These are phyloP conservation scores for Neurospora cerealis DNA, from an alignment of 495 filamentous ascomycete genomes.

Conservation along the genomic window DNA sequence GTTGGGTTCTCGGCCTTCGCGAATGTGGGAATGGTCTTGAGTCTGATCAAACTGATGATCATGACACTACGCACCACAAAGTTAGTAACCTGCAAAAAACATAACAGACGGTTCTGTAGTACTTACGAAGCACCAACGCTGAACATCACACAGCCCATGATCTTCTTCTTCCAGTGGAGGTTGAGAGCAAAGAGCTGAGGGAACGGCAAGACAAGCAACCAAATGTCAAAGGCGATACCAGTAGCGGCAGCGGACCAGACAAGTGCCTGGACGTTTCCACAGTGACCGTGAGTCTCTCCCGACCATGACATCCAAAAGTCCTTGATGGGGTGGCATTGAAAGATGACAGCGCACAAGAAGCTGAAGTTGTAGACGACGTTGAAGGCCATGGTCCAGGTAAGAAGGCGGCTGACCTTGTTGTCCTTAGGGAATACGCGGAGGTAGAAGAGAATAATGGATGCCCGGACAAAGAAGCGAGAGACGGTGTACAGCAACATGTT, in stretches of 20 bases:
- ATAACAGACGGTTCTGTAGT: background rate
- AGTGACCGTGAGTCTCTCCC: constrained; percentile 13
- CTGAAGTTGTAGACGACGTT: constrained; percentile 27
- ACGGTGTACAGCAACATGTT: constrained; percentile 29
- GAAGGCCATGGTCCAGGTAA: constrained; percentile 21
- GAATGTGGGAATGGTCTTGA: constrained; percentile 22
- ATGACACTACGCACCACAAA: constrained; percentile 10
- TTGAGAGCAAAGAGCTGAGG: constrained; percentile 23
- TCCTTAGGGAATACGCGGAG: constrained; percentile 36
- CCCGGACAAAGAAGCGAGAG: constrained; percentile 29
- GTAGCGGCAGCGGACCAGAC: constrained; percentile 20
- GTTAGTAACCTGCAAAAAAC: background rate
- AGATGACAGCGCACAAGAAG: constrained; percentile 26
- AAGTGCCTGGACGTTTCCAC: constrained; percentile 21
- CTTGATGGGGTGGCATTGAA: constrained; percentile 35
- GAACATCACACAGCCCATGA: constrained; percentile 28
- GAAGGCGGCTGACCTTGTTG: constrained; percentile 17
- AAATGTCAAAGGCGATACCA: constrained; percentile 27
- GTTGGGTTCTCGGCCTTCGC: constrained; percentile 17
- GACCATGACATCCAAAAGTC: constrained; percentile 24
- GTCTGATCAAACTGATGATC: constrained; percentile 19
- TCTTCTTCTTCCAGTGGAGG: constrained; percentile 25
- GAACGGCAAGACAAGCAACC: constrained; percentile 29
- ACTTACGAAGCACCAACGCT: constrained; percentile 26
- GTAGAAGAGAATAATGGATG: constrained; percentile 42